Conservation (phyloP, 768 basidiomycete genomes). For the Leccinum uliginosum region DNA sequence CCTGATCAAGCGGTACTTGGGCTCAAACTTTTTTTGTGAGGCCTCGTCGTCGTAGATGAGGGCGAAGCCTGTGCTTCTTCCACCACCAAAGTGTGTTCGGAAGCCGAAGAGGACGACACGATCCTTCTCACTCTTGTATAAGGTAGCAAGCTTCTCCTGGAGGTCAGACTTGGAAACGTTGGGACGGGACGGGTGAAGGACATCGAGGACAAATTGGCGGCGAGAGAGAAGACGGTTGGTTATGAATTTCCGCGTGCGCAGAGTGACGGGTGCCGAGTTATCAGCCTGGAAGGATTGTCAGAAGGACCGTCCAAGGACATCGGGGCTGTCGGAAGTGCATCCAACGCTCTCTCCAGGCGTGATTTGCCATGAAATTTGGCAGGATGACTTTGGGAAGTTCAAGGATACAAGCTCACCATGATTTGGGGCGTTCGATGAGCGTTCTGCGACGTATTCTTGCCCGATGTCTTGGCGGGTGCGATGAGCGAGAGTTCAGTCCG, state of each 20-base stretch:
- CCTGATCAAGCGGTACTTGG: conserved; percentile 89
- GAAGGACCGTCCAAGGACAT: conserved; percentile 20
- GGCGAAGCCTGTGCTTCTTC: conserved; percentile 94
- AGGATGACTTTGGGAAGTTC: background rate
- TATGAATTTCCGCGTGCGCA: conserved; percentile 99
- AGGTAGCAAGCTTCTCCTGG: conserved; percentile 81
- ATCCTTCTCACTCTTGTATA: conserved; percentile 91
- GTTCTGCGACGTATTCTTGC: conserved; percentile 21
- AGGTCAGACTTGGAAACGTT: conserved; percentile 93
- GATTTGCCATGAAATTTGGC: conserved; percentile 8
- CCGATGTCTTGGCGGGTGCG: conserved; percentile 27
- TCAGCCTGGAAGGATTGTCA: conserved; percentile 53
- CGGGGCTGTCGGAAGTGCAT: conserved; percentile 20
- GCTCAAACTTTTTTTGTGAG: conserved; percentile 96
- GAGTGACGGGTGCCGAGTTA: conserved; percentile 79
- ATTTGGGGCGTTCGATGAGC: conserved; percentile 21
- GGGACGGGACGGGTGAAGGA: conserved; percentile 92
- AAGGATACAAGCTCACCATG: conserved; percentile 33
- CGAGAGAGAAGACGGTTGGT: conserved; percentile 96
- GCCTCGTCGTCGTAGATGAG: conserved; percentile 96
- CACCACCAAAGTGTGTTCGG: conserved; percentile 96
- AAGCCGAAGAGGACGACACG: conserved; percentile 95
- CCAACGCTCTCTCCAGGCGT: conserved; percentile 17
- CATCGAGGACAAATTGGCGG: conserved; percentile 92
- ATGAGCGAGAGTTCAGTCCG: conserved; percentile 5